These are phyloP conservation scores for Aureobasidium sp. DNA, from an alignment of 2,329 filamentous ascomycete genomes.

Conservation along the genomic window DNA sequence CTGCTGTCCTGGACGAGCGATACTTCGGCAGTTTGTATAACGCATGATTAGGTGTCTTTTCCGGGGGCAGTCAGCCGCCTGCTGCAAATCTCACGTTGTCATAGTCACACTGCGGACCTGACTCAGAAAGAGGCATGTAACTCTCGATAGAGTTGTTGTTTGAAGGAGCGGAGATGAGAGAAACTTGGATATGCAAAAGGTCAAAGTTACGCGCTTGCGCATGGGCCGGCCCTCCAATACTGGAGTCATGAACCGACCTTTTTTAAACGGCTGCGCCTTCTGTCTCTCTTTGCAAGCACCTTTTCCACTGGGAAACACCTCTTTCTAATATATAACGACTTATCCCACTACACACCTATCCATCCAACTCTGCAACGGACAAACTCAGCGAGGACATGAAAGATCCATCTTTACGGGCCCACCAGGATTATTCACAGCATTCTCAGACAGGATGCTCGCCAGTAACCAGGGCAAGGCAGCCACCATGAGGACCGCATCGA, in stretches of 20 bases:
- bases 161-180: background rate
- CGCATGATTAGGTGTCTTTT: background rate
- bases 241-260: background rate
- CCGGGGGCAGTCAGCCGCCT: background rate
- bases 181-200: background rate
- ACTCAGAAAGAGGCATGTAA: background rate
- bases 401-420: slow-evolving; percentile 10
- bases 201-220: background rate
- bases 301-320: background rate
- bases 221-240: background rate
- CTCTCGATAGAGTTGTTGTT: too few species aligned
- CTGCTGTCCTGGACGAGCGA: background rate
- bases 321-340: background rate
- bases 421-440: background rate
- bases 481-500: background rate
- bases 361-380: background rate
- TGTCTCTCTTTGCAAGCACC: background rate
- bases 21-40: background rate
- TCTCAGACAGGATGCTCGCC: slow-evolving; percentile 10
- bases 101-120: background rate
- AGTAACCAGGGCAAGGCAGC: slow-evolving; percentile 1
- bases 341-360: background rate
- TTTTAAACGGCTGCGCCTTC: background rate
- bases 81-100: background rate
- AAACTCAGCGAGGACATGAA: slow-evolving; percentile 3